These are phyloP conservation scores for Saccharomyces hybrid DNA, from an alignment of 1,139 yeast species.

Conservation along the genomic window DNA sequence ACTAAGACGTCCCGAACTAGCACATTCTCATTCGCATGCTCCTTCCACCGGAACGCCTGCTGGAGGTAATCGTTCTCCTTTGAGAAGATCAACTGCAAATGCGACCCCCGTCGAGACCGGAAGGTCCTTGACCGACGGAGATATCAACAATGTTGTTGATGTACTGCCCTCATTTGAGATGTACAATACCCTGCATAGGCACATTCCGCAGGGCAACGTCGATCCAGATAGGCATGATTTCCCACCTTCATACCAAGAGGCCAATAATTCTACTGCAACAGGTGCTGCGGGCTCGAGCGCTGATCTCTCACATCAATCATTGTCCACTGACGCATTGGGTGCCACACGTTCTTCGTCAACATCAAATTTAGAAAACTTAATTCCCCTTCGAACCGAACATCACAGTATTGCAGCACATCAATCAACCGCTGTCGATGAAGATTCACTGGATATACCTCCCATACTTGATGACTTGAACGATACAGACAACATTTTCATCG, in stretches of 20 bases:
- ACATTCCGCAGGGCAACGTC: slow-evolving; percentile 25
- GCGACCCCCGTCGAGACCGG: background rate
- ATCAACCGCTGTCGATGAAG: slow-evolving; percentile 2
- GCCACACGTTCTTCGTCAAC: slow-evolving; percentile 4
- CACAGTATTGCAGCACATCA: slow-evolving; percentile 1
- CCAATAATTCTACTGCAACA: slow-evolving; percentile 11
- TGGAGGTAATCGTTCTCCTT: slow-evolving; percentile 5
- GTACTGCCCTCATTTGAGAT: slow-evolving; percentile 27
- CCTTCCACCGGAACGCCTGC: background rate
- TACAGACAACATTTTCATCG: slow-evolving; percentile 28
- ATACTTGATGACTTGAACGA: slow-evolving; percentile 18
- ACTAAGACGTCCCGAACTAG: slow-evolving; percentile 5
- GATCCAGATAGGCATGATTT: slow-evolving; percentile 23
- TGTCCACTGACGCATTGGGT: background rate
- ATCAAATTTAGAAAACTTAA: slow-evolving; percentile 8
- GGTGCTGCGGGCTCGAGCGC: slow-evolving; percentile 6
- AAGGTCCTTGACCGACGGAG: background rate
- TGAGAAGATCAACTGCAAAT: slow-evolving; percentile 3
- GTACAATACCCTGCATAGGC: slow-evolving; percentile 26
- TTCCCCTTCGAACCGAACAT: slow-evolving; percentile 14
- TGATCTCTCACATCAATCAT: slow-evolving; percentile 4
- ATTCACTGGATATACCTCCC: slow-evolving; percentile 3
- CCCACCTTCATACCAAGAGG: slow-evolving; percentile 24
- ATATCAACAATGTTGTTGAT: slow-evolving; percentile 11
- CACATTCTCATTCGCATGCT: background rate